Evolutionary conservation across 495 filamentous ascomycete species (phyloP).

Genomic region (Podospora sp.): DNA sequence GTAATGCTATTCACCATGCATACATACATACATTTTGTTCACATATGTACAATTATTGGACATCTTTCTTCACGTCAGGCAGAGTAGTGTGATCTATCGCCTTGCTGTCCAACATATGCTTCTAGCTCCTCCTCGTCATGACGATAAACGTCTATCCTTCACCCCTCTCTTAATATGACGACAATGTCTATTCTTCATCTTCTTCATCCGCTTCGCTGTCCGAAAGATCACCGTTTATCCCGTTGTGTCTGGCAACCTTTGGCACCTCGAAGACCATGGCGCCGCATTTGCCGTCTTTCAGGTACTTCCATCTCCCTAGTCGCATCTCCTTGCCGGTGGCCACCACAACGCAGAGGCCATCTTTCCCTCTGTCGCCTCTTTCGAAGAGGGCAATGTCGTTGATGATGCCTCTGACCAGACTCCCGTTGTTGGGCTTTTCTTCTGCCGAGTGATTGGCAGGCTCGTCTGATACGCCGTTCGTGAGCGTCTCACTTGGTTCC

Average conservation of each 20-base stretch:
- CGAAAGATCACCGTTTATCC: slow-evolving; percentile 7
- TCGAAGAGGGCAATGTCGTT: slow-evolving; percentile 88
- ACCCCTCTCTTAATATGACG: not conserved
- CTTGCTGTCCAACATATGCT: not conserved
- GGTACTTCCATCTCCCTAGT: slow-evolving; percentile 71
- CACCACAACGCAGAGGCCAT: slow-evolving; percentile 77
- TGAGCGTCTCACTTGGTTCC: slow-evolving; percentile 6
- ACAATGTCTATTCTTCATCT: slow-evolving; percentile 1
- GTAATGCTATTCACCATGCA: not conserved
- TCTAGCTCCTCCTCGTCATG: not conserved
- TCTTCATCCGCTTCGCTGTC: slow-evolving; percentile 21
- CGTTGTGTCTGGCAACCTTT: slow-evolving; percentile 35
- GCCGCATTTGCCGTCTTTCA: slow-evolving; percentile 69
- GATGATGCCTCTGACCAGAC: slow-evolving; percentile 68
- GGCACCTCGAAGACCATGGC: slow-evolving; percentile 80
- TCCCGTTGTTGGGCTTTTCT: slow-evolving; percentile 13
- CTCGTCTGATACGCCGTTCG: slow-evolving; percentile 18
- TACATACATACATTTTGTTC: not conserved
- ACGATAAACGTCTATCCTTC: no score
- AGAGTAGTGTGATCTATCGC: not conserved
- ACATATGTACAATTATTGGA: not conserved
- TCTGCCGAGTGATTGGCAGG: not conserved
- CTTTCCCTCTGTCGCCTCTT: slow-evolving; percentile 65
- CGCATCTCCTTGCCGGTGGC: slow-evolving; percentile 85
- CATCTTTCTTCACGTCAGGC: not conserved